Percentiles rank a stretch among this genome's conserved stretches.
Evolutionary conservation across 148 eudicot genomes (phyloP).

Genomic region (Chenopodium quinoa): DNA sequence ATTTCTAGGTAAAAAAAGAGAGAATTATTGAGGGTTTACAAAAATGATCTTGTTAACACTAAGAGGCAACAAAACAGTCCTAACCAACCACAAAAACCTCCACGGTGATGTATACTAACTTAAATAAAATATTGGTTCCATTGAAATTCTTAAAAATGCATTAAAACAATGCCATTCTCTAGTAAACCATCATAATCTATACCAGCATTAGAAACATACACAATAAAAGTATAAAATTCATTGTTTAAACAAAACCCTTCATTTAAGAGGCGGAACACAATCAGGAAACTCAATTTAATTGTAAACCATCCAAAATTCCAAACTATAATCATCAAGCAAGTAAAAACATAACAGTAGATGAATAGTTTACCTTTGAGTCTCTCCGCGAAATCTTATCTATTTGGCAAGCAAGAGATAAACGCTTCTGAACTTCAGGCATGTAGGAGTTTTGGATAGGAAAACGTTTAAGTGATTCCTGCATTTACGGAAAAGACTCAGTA

Average conservation of each 20-base stretch:
- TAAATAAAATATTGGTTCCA: neutral
- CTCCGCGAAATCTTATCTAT: constrained; percentile 76
- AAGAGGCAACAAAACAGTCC: neutral
- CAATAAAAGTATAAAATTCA: neutral
- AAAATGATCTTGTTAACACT: neutral
- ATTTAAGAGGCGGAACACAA: neutral
- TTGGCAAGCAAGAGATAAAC: constrained; percentile 87
- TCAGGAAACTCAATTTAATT: neutral
- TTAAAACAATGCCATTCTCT: neutral
- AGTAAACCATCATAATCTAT: neutral
- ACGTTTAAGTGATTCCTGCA: constrained; percentile 74
- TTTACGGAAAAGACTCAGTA: constrained; percentile 12
- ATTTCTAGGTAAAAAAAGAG: too few species aligned
- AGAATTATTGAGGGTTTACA: too few species aligned
- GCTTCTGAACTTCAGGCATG: constrained; percentile 78
- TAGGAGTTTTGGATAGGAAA: constrained; percentile 79
- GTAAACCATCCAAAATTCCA: neutral
- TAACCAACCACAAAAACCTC: neutral
- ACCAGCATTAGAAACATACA: neutral
- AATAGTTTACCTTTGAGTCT: constrained; percentile 65
- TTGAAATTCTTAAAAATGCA: neutral
- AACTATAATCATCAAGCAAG: constrained; percentile 1
- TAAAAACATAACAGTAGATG: constrained; percentile 1
- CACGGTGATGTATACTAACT: neutral
- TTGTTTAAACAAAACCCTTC: neutral